A percentile compares a stretch with the other conserved stretches of the same genome.
Conservation (phyloP, 306 rosid species). For the Castanospermum australe region DNA sequence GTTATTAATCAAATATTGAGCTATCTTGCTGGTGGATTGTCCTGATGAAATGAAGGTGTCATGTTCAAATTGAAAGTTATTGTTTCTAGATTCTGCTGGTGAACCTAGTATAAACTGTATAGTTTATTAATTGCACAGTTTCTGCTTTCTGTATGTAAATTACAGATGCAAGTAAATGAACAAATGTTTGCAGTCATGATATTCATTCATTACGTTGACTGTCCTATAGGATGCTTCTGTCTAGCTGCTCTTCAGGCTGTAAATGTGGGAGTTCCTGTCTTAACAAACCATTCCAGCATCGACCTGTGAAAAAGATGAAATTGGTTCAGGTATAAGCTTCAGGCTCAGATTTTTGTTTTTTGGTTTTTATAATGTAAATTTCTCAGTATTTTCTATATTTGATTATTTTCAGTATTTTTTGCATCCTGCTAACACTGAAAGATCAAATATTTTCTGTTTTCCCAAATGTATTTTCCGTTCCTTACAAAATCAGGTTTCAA, state of each 20-base stretch:
- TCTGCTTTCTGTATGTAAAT: not conserved
- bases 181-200: constrained; percentile 16
- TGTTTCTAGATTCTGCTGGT: not conserved
- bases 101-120: not conserved
- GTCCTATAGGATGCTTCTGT: constrained; percentile 76
- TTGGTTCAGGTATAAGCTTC: constrained; percentile 63
- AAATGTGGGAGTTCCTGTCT: constrained; percentile 84
- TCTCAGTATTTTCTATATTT: not conserved
- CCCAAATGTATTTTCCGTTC: not conserved
- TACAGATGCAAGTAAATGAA: constrained; percentile 11
- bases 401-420: not conserved
- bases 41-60: not conserved
- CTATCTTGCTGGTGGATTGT: not conserved
- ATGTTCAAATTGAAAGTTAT: not conserved
- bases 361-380: not conserved
- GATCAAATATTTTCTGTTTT: not conserved
- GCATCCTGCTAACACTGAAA: not conserved
- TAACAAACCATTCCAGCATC: constrained; percentile 85
- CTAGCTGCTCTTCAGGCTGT: constrained; percentile 92
- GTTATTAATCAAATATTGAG: not conserved
- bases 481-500: not conserved
- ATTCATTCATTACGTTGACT: constrained; percentile 20
- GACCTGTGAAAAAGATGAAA: constrained; percentile 83
- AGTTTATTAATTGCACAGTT: not conserved
- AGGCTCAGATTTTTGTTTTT: not conserved